Conservation (phyloP, 2,329 filamentous ascomycete species). For the Colletotrichum sp. region DNA sequence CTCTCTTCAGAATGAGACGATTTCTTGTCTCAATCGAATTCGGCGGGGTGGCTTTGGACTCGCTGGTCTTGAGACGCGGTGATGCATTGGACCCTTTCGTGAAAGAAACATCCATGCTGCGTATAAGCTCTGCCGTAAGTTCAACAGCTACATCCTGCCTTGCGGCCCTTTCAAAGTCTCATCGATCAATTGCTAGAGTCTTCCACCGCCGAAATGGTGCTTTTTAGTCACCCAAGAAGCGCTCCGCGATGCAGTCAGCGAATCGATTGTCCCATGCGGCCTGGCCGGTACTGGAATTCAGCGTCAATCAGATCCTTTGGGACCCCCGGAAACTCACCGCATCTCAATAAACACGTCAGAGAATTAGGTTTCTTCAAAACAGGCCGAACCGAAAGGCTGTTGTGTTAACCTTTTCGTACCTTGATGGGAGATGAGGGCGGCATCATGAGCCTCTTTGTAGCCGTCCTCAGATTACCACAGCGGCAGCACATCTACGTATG, state of each 20-base stretch:
- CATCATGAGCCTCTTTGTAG: too few relatives aligned
- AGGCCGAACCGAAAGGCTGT: fast-evolving
- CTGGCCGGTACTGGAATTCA: neutral
- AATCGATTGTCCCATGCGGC: neutral
- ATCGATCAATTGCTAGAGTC: neutral
- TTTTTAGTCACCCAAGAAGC: neutral
- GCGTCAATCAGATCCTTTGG: neutral
- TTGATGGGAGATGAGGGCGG: too few relatives aligned
- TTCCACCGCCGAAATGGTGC: neutral
- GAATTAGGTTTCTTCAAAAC: fast-evolving
- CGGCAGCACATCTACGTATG: neutral
- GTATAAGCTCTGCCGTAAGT: neutral
- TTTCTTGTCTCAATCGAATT: neutral
- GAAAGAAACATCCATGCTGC: neutral
- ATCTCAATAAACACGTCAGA: neutral
- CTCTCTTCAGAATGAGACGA: neutral
- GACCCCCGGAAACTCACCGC: neutral
- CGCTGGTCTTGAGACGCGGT: neutral
- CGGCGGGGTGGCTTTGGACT: neutral
- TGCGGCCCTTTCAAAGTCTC: neutral
- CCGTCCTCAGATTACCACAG: neutral
- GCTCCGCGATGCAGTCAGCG: neutral
- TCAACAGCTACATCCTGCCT: neutral
- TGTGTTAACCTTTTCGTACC: neutral
- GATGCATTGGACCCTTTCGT: neutral